These are phyloP conservation scores for Mucor mucedo DNA, from an alignment of 371 early-diverging fungal genomes.

Conservation along the genomic window DNA sequence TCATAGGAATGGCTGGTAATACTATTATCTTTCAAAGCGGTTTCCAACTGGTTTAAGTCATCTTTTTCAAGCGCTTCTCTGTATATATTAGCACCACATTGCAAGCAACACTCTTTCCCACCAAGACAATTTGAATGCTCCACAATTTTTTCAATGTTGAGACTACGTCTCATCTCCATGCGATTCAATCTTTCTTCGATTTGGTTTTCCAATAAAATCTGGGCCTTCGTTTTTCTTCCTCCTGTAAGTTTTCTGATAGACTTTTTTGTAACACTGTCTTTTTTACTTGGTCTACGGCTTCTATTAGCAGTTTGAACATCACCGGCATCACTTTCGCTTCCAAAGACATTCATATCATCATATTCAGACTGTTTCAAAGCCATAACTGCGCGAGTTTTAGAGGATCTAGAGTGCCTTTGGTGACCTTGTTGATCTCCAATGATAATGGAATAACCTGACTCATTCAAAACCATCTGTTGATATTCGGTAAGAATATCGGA, in stretches of 20 bases:
- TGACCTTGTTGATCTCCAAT: background rate
- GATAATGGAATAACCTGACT: constrained; percentile 25
- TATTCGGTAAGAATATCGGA: constrained; percentile 10
- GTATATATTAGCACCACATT: constrained; percentile 32
- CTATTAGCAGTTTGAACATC: background rate
- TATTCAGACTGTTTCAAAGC: constrained; percentile 22
- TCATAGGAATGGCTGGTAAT: constrained; percentile 32
- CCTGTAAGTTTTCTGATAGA: constrained; percentile 5
- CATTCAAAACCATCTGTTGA: constrained; percentile 13
- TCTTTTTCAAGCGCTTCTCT: constrained; percentile 31
- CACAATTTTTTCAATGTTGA: constrained; percentile 15
- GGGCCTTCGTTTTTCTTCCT: constrained; percentile 23
- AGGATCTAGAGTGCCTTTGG: constrained; percentile 24
- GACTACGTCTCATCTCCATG: constrained; percentile 18
- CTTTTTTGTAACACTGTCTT: background rate
- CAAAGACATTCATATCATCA: background rate
- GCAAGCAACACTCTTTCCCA: constrained; percentile 40
- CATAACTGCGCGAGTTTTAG: constrained; percentile 41
- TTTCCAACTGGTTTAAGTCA: constrained; percentile 25
- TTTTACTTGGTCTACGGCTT: constrained; percentile 8
- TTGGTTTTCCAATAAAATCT: constrained; percentile 21
- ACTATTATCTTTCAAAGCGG: constrained; percentile 13
- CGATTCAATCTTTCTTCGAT: constrained; percentile 17
- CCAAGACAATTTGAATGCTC: constrained; percentile 5
- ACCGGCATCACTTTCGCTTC: constrained; percentile 2